Conservation (phyloP, 768 basidiomycete genomes). For the Collybiopsis luxurians region DNA sequence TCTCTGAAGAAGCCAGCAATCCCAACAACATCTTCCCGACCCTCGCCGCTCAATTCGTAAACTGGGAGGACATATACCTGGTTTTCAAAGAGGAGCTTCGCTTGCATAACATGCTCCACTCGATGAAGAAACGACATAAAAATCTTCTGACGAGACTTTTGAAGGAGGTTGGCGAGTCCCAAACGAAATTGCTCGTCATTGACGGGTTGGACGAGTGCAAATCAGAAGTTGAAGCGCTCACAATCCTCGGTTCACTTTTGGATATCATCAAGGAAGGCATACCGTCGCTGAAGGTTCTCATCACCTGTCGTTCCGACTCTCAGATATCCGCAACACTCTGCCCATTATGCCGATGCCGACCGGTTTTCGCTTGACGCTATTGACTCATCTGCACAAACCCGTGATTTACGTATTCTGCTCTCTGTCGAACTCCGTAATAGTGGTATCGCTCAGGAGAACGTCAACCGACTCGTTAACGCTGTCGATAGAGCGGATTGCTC, state of each 20-base stretch:
- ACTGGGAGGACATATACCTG: background rate
- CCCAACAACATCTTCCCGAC: slow-evolving; percentile 2
- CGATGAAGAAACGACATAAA: background rate
- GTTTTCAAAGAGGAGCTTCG: background rate
- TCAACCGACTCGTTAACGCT: background rate
- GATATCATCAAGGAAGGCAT: background rate
- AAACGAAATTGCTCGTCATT: background rate
- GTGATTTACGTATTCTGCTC: background rate
- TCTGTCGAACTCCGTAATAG: background rate
- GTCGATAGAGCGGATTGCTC: background rate
- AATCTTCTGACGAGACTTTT: background rate
- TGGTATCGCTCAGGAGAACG: background rate
- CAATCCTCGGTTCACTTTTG: background rate
- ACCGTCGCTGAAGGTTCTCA: background rate
- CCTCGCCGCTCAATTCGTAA: background rate
- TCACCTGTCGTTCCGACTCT: background rate
- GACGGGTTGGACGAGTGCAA: slow-evolving; percentile 7
- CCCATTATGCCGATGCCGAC: background rate
- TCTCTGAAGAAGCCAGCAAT: background rate
- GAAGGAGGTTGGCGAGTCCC: background rate
- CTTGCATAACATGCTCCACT: background rate
- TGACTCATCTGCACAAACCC: background rate
- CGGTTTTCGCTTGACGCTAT: background rate
- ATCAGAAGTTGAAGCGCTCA: background rate
- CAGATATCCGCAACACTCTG: background rate